Percentiles rank a stretch among this genome's conserved stretches.
Evolutionary conservation across 306 rosid species (phyloP).

Genomic region (Lathyrus aphaca): DNA sequence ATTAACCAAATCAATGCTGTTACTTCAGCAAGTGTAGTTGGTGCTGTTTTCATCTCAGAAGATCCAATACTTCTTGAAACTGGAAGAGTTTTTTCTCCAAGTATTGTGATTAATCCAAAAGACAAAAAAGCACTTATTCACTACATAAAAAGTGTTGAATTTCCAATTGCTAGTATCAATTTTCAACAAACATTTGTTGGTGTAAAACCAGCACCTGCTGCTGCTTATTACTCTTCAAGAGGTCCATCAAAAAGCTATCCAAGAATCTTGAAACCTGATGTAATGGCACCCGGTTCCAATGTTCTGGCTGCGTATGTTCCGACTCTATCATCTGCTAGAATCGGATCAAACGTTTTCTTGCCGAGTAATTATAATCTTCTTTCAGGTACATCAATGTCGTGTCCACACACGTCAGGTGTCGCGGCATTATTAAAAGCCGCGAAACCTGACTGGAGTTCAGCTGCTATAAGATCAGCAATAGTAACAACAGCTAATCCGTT

Average conservation of each 20-base stretch:
- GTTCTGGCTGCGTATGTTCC: conserved; percentile 58
- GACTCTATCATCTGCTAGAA: not conserved
- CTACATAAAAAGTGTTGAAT: conserved; percentile 32
- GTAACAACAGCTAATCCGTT: conserved; percentile 54
- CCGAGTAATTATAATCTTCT: conserved; percentile 42
- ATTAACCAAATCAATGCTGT: too few relatives aligned
- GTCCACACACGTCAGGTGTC: conserved; percentile 60
- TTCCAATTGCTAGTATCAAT: conserved; percentile 35
- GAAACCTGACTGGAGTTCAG: conserved; percentile 59
- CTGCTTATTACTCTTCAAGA: conserved; percentile 49
- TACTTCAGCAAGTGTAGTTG: conserved; percentile 7
- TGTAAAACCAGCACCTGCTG: conserved; percentile 40
- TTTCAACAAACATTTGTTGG: conserved; percentile 51
- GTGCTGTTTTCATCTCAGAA: conserved; percentile 48
- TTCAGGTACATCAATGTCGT: conserved; percentile 65
- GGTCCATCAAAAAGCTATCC: conserved; percentile 55
- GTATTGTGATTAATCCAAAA: conserved; percentile 44
- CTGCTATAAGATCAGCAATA: conserved; percentile 56
- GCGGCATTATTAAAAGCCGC: conserved; percentile 50
- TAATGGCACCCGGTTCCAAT: conserved; percentile 59
- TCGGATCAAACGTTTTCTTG: conserved; percentile 40
- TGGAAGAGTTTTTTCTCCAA: conserved; percentile 36
- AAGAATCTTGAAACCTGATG: conserved; percentile 52
- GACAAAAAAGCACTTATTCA: conserved; percentile 41
- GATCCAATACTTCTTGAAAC: conserved; percentile 42